phyloP scores from a whole-genome alignment of 1,139 yeast species.

The Lipomyces yarrowii region DNA sequence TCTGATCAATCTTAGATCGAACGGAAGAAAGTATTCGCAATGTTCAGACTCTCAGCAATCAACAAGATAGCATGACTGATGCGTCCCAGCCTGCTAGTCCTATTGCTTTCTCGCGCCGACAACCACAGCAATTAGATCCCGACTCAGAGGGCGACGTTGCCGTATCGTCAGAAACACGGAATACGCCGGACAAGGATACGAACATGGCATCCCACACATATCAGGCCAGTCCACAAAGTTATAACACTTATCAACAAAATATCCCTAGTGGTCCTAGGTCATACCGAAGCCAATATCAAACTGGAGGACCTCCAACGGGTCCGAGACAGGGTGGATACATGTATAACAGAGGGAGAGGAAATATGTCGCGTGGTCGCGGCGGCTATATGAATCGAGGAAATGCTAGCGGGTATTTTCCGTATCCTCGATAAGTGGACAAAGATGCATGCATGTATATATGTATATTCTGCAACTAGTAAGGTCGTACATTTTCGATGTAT shows the following conservation, averaged over 20 bases:
- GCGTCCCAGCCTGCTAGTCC: background rate
- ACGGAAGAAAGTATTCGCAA: background rate
- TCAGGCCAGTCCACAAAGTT: background rate
- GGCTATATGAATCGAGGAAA: background rate
- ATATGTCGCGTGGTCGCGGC: background rate
- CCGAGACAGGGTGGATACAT: background rate
- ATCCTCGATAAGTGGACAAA: background rate
- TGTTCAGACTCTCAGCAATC: background rate
- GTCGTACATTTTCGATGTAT: background rate
- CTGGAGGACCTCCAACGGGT: background rate
- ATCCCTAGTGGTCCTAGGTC: slow-evolving; percentile 3
- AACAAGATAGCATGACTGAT: background rate
- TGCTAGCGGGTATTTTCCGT: background rate
- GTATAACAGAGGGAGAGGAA: background rate
- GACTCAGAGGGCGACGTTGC: background rate
- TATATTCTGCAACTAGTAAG: background rate
- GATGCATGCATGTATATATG: background rate
- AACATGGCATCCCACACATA: background rate
- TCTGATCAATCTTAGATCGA: background rate
- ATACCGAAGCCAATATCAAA: slow-evolving; percentile 2
- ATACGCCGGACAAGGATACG: background rate
- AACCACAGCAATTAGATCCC: background rate
- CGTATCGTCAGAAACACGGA: background rate
- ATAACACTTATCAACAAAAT: background rate
- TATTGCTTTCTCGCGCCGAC: background rate